phyloP scores from a whole-genome alignment of 2,329 filamentous ascomycete genomes.

The Epichloe sylvatica region DNA sequence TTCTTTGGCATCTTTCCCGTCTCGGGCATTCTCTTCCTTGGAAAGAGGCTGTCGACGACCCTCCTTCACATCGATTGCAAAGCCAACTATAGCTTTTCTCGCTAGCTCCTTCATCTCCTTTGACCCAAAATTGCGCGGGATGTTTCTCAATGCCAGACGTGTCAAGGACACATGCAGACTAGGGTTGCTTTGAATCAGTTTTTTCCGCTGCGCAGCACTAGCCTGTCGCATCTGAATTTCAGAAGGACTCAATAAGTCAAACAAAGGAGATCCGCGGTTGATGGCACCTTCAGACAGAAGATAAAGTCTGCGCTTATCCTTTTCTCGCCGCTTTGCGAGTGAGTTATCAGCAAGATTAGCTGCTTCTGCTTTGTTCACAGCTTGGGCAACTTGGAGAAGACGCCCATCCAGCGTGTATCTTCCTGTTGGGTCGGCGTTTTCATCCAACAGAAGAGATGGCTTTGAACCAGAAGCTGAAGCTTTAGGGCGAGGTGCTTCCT shows the following conservation, averaged over 20 bases:
- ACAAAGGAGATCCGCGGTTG: constrained; percentile 60
- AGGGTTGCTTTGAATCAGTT: constrained; percentile 81
- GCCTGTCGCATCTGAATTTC: constrained; percentile 83
- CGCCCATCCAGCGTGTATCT: constrained; percentile 85
- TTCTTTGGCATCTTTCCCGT: constrained; percentile 64
- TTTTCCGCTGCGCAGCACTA: constrained; percentile 65
- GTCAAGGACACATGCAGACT: constrained; percentile 79
- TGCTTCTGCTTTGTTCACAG: constrained; percentile 74
- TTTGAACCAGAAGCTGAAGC: constrained; percentile 38
- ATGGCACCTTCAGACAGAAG: constrained; percentile 80
- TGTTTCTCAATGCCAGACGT: constrained; percentile 79
- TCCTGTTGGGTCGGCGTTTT: constrained; percentile 65
- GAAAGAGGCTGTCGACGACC: constrained; percentile 65
- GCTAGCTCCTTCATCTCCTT: constrained; percentile 88
- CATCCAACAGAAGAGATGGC: constrained; percentile 78
- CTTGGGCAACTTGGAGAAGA: constrained; percentile 68
- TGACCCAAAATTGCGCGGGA: constrained; percentile 67
- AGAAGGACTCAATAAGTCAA: constrained; percentile 57
- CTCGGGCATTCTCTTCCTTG: constrained; percentile 76
- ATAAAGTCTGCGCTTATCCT: constrained; percentile 82
- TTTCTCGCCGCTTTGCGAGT: constrained; percentile 49
- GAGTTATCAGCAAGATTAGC: constrained; percentile 58
- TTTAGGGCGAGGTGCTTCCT: constrained; percentile 51
- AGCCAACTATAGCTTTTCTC: constrained; percentile 83
- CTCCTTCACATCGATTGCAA: constrained; percentile 75